These are phyloP conservation scores for Herpotrichia juniperi DNA, from an alignment of 2,329 filamentous ascomycete genomes.

Conservation along the genomic window DNA sequence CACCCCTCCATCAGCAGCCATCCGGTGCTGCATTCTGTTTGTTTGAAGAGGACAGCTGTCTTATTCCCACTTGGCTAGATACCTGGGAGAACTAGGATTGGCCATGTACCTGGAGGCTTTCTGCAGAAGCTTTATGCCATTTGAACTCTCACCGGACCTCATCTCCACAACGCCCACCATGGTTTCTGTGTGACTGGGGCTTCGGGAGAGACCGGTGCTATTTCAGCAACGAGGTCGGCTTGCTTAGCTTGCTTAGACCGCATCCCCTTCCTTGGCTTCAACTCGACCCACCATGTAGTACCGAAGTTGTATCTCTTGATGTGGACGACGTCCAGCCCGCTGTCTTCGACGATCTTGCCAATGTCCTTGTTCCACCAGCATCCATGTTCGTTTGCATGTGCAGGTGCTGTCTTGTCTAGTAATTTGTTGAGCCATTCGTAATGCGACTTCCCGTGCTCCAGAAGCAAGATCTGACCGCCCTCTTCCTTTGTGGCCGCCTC, in stretches of 20 bases:
- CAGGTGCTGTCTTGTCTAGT: conserved; percentile 53
- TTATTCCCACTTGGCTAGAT: neutral
- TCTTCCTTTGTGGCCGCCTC: conserved; percentile 50
- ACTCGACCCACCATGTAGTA: conserved; percentile 57
- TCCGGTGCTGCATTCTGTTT: neutral
- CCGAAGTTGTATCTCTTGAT: conserved; percentile 55
- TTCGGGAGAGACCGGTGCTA: conserved; percentile 21
- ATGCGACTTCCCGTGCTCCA: conserved; percentile 58
- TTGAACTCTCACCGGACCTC: conserved; percentile 12
- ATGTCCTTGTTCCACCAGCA: conserved; percentile 62
- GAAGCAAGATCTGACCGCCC: conserved; percentile 51
- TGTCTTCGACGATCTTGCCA: conserved; percentile 54
- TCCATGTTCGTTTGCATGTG: conserved; percentile 56
- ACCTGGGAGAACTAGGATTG: neutral
- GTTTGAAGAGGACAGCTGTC: neutral
- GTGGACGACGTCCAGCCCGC: conserved; percentile 54
- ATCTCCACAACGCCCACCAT: conserved; percentile 44
- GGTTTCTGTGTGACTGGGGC: conserved; percentile 31
- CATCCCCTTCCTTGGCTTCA: conserved; percentile 48
- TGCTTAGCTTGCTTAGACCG: conserved; percentile 24
- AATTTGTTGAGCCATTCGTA: conserved; percentile 55
- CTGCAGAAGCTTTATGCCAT: neutral
- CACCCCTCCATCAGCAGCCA: neutral
- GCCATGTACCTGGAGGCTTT: neutral
- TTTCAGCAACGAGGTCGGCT: conserved; percentile 10